Base-by-base conservation (phyloP, 305 asterid species). In the Vinca major region DNA sequence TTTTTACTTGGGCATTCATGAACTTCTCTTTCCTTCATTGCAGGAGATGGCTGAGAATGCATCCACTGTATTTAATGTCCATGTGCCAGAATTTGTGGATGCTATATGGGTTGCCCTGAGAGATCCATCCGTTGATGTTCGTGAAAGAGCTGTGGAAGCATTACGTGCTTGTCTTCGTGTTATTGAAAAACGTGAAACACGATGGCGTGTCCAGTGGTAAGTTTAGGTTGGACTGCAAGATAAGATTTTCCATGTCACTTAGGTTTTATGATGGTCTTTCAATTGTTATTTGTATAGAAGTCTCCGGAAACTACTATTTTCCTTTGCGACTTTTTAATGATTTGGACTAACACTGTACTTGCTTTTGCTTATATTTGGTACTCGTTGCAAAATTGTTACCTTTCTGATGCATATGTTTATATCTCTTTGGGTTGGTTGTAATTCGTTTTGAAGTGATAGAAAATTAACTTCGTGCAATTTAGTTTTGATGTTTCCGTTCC, bases 1-100 rank as follows among this genome's bases (percentile, higher is more conserved):
- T 63, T 54, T 58, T 71, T 75, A 67, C 74, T 66, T 66, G 71
- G 58, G 51, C 36, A 58, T 37, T 68, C 73, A 62, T 71, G 49
- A 66, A 48, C 17, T 36, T 20, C 26, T 20, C 66, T 70, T 66
- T 64, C 65, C 52, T 63, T 33, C 69, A 72, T 74, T 70, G 82
- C 71, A 90, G 99, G 99, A 90, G 89, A 90, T 90, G 95, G 99
- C 99, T 17, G 97, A 93, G 84, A 93, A 93, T 78, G 99, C 99
- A 60, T 93, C 99, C 67, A 90, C 99, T 49, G 96, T 93, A 41
- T 93, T 93, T 88, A 93, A 93, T 64, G 97, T 93, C 55, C 99
- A 93, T 51, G 95, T 93, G 75, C 80, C 96, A n/a, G 96, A 86
- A 72, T 93, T 93, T 86, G 96, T 93, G 73, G 99, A 89, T 80